These are phyloP conservation scores for Ceratocystis papillata DNA, from an alignment of 2,329 filamentous ascomycete species.

Conservation along the genomic window DNA sequence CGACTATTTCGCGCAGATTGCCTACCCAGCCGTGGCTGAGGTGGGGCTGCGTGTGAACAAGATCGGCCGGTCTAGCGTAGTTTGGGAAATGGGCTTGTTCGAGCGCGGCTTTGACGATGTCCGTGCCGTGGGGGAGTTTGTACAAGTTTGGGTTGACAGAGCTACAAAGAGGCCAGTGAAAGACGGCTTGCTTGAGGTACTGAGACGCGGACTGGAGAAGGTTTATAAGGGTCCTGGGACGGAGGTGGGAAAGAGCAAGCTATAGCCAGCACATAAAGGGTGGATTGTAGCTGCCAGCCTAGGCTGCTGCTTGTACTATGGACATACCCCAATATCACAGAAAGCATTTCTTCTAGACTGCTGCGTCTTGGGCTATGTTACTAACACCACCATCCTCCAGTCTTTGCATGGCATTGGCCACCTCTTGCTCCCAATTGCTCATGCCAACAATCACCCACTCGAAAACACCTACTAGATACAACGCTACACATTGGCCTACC, in stretches of 20 bases:
- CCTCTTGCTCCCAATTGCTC: slow-evolving; percentile 67
- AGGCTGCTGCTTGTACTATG: no score
- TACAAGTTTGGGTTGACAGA: slow-evolving; percentile 81
- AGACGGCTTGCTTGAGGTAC: slow-evolving; percentile 50
- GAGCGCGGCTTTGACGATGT: slow-evolving; percentile 60
- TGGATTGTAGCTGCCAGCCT: not conserved
- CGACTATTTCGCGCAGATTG: slow-evolving; percentile 71
- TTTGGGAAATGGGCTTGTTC: slow-evolving; percentile 83
- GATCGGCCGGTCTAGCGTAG: slow-evolving; percentile 75
- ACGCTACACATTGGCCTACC: slow-evolving; percentile 70
- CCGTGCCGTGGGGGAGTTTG: slow-evolving; percentile 73
- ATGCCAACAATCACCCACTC: slow-evolving; percentile 72
- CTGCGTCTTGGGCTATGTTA: not conserved
- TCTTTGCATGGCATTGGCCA: slow-evolving; percentile 57
- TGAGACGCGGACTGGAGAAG: slow-evolving; percentile 50
- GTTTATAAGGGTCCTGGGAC: slow-evolving; percentile 32
- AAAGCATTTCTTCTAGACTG: not conserved
- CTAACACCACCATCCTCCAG: slow-evolving; percentile 41
- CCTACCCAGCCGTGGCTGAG: slow-evolving; percentile 73
- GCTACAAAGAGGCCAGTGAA: slow-evolving; percentile 52
- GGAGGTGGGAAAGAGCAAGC: slow-evolving; percentile 24
- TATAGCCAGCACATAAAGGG: not conserved
- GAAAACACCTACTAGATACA: slow-evolving; percentile 66
- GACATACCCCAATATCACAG: not conserved
- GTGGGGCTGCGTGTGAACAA: slow-evolving; percentile 72